phyloP scores from a whole-genome alignment of 306 rosid species.

The Inga laurina region DNA sequence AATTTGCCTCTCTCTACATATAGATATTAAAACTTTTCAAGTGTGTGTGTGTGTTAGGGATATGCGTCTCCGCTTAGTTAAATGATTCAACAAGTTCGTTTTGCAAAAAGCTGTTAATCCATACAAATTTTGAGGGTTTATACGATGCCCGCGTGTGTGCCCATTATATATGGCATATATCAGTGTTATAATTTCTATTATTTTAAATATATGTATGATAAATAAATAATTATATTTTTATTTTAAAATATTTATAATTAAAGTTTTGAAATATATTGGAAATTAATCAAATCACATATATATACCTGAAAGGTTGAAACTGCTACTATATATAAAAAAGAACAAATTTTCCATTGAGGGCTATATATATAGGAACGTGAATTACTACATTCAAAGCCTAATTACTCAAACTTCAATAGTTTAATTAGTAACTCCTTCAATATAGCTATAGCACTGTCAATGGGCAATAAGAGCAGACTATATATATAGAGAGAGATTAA shows the following conservation, averaged over 20 bases:
- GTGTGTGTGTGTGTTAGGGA: background rate
- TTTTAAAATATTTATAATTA: background rate
- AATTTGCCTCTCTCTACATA: background rate
- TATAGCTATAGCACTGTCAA: background rate
- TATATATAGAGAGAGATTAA: background rate
- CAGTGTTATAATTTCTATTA: too few species aligned
- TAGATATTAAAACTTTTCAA: background rate
- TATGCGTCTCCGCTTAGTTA: background rate
- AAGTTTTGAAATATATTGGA: background rate
- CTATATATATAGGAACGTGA: background rate
- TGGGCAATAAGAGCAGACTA: background rate
- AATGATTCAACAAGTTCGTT: background rate
- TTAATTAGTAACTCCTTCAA: background rate
- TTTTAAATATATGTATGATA: background rate
- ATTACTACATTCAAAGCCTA: background rate
- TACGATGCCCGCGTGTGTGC: background rate
- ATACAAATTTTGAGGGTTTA: background rate
- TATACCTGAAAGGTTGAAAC: too few species aligned
- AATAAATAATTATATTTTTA: background rate
- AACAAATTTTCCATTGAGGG: background rate
- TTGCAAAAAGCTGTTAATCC: background rate
- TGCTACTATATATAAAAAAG: background rate
- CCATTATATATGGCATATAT: too few species aligned
- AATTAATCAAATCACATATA: background rate
- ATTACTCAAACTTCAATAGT: background rate